phyloP scores from a whole-genome alignment of 2,329 filamentous ascomycete genomes.

The Herpotrichia juniperi region DNA sequence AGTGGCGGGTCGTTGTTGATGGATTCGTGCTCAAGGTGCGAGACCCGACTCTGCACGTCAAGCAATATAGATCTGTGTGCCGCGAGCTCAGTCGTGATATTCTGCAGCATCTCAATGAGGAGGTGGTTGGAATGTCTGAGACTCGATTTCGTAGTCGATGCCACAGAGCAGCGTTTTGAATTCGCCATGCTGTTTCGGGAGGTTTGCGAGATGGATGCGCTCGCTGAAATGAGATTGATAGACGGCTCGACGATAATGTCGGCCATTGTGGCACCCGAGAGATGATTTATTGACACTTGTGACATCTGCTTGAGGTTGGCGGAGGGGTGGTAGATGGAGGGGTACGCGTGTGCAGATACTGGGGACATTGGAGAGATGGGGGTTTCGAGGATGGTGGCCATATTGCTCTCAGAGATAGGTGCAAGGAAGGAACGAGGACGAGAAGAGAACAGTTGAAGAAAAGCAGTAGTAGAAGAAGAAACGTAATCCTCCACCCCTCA shows the following conservation, averaged over 20 bases:
- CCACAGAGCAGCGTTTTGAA: constrained; percentile 28
- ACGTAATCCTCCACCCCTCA: constrained; percentile 3
- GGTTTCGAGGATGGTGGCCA: constrained; percentile 19
- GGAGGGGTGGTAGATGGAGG: constrained; percentile 10
- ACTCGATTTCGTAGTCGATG: constrained; percentile 32
- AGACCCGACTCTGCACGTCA: constrained; percentile 34
- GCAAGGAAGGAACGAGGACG: not conserved
- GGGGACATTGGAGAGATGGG: constrained; percentile 9
- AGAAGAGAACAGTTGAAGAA: not conserved
- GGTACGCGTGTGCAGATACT: constrained; percentile 12
- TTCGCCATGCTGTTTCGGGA: constrained; percentile 1
- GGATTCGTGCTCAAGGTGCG: constrained; percentile 32
- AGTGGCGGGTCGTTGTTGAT: constrained; percentile 11
- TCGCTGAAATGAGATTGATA: constrained; percentile 21
- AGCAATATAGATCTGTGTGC: constrained; percentile 32
- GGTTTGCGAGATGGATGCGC: constrained; percentile 7
- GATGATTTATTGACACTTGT: constrained; percentile 20
- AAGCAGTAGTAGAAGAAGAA: not conserved
- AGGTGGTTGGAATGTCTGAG: constrained; percentile 30
- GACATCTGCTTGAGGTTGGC: constrained; percentile 3
- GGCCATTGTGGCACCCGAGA: constrained; percentile 31
- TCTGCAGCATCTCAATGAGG: constrained; percentile 36
- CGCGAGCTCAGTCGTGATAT: constrained; percentile 32
- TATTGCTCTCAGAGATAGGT: constrained; percentile 5
- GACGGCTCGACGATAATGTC: constrained; percentile 20